A percentile compares a stretch with the other conserved stretches of the same genome.
Conservation (phyloP, 371 early-diverging fungal genomes). For the Mucor irregularis region DNA sequence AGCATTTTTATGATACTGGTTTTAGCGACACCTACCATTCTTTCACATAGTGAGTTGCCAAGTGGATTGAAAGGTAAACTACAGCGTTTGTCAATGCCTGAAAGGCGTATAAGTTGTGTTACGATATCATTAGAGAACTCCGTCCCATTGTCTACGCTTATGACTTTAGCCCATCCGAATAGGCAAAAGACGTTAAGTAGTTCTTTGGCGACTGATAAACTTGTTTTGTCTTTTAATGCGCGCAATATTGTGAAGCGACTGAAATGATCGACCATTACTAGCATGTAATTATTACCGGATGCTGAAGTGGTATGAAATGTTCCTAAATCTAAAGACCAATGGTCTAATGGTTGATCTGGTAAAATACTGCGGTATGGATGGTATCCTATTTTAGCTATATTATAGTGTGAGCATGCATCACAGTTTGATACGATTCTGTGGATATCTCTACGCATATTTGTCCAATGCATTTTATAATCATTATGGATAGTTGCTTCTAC, state of each 20-base stretch:
- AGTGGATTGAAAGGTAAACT: slow-evolving; percentile 4
- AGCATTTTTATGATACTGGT: not conserved
- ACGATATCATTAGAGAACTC: slow-evolving; percentile 3
- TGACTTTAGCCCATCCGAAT: slow-evolving; percentile 2
- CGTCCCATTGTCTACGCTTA: not conserved
- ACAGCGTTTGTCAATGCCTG: not conserved
- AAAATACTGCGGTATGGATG: not conserved
- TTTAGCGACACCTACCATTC: not conserved
- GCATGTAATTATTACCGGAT: slow-evolving; percentile 10
- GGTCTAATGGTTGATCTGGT: not conserved
- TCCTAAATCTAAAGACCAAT: slow-evolving; percentile 7
- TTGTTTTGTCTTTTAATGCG: not conserved
- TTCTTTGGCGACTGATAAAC: not conserved
- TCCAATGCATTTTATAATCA: slow-evolving; percentile 11
- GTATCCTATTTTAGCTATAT: slow-evolving; percentile 1
- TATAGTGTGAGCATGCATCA: not conserved
- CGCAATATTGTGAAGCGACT: slow-evolving; percentile 5
- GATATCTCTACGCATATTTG: slow-evolving; percentile 3
- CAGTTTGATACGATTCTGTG: not conserved
- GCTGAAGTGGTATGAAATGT: not conserved
- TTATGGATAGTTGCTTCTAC: not conserved
- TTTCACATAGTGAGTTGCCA: not conserved
- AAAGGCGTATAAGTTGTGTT: not conserved
- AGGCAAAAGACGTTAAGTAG: slow-evolving; percentile 1
- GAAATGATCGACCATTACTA: slow-evolving; percentile 8